These are phyloP conservation scores for Bipolaris sorokiniana DNA, from an alignment of 2,329 filamentous ascomycete genomes.

Conservation along the genomic window DNA sequence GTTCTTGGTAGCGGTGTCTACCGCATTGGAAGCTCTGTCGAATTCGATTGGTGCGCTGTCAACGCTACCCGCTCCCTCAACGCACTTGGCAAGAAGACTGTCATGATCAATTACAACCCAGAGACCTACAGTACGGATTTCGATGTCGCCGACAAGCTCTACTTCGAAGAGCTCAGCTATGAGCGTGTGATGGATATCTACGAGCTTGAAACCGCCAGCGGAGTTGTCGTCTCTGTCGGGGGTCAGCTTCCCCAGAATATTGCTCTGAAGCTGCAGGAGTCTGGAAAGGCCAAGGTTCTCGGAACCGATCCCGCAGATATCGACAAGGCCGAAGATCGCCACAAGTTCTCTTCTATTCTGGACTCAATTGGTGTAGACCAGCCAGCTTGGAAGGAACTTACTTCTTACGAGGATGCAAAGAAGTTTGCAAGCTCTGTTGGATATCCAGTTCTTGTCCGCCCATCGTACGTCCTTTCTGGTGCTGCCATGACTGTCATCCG, in stretches of 20 bases:
- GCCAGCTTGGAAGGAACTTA: conserved; percentile 97
- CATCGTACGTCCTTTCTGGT: conserved; percentile 93
- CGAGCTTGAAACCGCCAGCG: conserved; percentile 82
- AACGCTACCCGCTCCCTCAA: conserved; percentile 84
- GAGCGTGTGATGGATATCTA: conserved; percentile 99
- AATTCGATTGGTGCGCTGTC: conserved; percentile 98
- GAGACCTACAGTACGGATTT: conserved; percentile 69
- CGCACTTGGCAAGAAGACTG: conserved; percentile 91
- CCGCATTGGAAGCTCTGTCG: conserved; percentile 94
- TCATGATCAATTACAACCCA: conserved; percentile 78
- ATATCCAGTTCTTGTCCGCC: conserved; percentile 94
- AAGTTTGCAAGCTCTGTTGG: conserved; percentile 82
- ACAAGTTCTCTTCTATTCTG: conserved; percentile 97
- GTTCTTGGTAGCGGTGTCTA: conserved; percentile 95
- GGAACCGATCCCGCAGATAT: conserved; percentile 94
- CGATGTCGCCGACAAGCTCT: conserved; percentile 87
- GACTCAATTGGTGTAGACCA: conserved; percentile 97
- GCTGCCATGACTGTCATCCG: conserved; percentile 98
- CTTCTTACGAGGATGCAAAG: conserved; percentile 85
- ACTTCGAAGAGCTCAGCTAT: conserved; percentile 96
- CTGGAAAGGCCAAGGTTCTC: conserved; percentile 85
- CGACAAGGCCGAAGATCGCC: conserved; percentile 95
- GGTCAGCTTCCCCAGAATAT: conserved; percentile 98
- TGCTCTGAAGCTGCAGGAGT: conserved; percentile 89
- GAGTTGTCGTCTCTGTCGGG: conserved; percentile 93